A percentile compares a stretch with the other conserved stretches of the same genome.
These are phyloP conservation scores for Gentiana straminea DNA, from an alignment of 257 asterid species.

Conservation along the genomic window DNA sequence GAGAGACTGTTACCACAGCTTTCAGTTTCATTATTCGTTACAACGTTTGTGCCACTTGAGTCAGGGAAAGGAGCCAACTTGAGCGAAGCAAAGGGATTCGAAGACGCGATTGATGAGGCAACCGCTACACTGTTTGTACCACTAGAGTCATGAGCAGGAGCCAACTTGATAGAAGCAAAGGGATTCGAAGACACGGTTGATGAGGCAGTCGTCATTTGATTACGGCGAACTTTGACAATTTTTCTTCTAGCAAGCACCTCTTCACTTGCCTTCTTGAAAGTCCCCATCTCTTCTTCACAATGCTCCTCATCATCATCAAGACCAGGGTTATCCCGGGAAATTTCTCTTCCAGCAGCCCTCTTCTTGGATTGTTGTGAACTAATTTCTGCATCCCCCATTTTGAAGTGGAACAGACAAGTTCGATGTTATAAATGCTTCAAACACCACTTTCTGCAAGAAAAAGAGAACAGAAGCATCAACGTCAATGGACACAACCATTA, in stretches of 20 bases:
- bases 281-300: constrained; percentile 58
- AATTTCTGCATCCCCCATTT: constrained; percentile 75
- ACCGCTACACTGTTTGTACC: constrained; percentile 10
- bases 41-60: constrained; percentile 16
- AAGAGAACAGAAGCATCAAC: background rate
- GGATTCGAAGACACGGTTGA: constrained; percentile 58
- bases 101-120: background rate
- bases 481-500: no score
- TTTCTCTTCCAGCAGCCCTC: constrained; percentile 77
- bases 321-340: constrained; percentile 81
- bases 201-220: constrained; percentile 29
- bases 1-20: background rate
- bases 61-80: constrained; percentile 13
- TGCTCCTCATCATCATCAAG: constrained; percentile 67
- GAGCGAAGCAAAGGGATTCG: background rate
- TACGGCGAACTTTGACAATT: constrained; percentile 82
- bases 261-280: constrained; percentile 78
- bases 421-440: constrained; percentile 5
- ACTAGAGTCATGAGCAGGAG: constrained; percentile 30
- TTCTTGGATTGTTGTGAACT: constrained; percentile 63
- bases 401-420: constrained; percentile 10
- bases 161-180: constrained; percentile 55
- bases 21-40: background rate
- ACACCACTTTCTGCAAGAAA: constrained; percentile 15
- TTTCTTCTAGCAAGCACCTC: constrained; percentile 79